Conservation (phyloP, 768 basidiomycete species). For the Cyclocybe aegerita region DNA sequence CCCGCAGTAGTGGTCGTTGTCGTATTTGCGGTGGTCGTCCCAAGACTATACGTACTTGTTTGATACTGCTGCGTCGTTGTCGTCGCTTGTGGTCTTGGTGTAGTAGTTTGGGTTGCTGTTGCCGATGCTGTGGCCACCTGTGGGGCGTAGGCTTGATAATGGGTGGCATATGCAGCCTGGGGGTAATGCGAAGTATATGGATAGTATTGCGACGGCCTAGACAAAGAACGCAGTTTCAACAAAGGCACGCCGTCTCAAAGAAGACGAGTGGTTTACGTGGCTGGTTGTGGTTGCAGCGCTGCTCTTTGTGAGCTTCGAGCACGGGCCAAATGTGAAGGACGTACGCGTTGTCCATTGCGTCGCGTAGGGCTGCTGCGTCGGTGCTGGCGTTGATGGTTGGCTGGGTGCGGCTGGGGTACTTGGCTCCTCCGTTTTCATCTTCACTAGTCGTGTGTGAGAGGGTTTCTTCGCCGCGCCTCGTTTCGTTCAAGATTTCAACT, state of each 20-base stretch:
- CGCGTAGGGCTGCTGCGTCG: constrained; percentile 24
- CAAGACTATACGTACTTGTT: constrained; percentile 22
- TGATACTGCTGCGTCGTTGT: constrained; percentile 15
- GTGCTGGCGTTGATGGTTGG: constrained; percentile 13
- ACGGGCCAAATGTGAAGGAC: constrained; percentile 1
- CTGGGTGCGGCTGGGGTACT: constrained; percentile 10
- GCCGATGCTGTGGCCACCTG: constrained; percentile 29
- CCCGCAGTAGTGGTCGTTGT: constrained; percentile 18
- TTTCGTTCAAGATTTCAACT: neutral
- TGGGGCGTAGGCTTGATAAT: constrained; percentile 44
- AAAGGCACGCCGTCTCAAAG: constrained; percentile 16
- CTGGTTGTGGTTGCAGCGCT: constrained; percentile 60
- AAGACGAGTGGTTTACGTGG: constrained; percentile 34
- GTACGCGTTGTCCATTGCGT: constrained; percentile 33
- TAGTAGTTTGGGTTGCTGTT: constrained; percentile 23
- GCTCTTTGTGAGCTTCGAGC: constrained; percentile 24
- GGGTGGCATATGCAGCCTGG: constrained; percentile 41
- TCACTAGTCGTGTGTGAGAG: neutral
- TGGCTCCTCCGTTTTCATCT: neutral
- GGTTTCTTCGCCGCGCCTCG: too few species aligned
- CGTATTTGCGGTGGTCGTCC: constrained; percentile 5
- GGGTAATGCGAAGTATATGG: constrained; percentile 44
- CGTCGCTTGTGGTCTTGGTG: constrained; percentile 19
- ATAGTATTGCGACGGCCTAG: constrained; percentile 49
- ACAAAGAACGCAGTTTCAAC: constrained; percentile 16